phyloP scores from a whole-genome alignment of 108 stramenopile genomes.

The Chaetoceros muelleri region DNA sequence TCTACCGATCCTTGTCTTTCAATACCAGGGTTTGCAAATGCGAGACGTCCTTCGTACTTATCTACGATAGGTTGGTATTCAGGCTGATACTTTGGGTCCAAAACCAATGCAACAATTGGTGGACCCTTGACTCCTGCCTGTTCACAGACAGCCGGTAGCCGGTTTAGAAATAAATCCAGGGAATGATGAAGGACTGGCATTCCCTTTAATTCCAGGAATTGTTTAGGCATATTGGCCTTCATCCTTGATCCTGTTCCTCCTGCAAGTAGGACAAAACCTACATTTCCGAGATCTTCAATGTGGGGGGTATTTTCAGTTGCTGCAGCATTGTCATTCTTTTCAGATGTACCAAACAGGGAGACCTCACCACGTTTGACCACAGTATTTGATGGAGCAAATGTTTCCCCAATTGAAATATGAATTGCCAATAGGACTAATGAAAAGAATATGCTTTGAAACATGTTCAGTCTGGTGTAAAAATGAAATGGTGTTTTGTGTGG shows the following conservation, averaged over 20 bases:
- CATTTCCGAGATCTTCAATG: conserved; percentile 36
- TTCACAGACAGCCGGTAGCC: conserved; percentile 34
- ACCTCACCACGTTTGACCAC: too few relatives aligned
- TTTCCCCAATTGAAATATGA: too few relatives aligned
- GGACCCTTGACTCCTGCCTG: conserved; percentile 18
- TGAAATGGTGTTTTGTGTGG: too few relatives aligned
- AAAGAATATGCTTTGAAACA: too few relatives aligned
- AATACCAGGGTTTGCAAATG: conserved; percentile 86
- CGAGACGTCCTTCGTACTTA: conserved; percentile 38
- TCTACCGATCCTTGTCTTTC: conserved; percentile 91
- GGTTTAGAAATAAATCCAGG: conserved; percentile 77
- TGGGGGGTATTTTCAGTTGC: neutral
- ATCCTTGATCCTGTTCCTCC: conserved; percentile 92
- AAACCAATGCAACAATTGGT: conserved; percentile 70
- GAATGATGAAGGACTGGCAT: conserved; percentile 83
- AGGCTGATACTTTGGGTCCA: conserved; percentile 81
- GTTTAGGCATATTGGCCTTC: conserved; percentile 90
- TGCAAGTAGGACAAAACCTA: conserved; percentile 82
- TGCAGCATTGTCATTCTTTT: neutral
- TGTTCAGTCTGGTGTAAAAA: too few relatives aligned
- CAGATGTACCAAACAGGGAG: too few relatives aligned
- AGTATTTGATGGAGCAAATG: too few relatives aligned
- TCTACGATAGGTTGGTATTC: conserved; percentile 66
- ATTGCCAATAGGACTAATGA: too few relatives aligned
- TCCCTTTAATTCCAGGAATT: conserved; percentile 71